Conservation (phyloP, 2,329 filamentous ascomycete genomes). For the Claviceps sp. region DNA sequence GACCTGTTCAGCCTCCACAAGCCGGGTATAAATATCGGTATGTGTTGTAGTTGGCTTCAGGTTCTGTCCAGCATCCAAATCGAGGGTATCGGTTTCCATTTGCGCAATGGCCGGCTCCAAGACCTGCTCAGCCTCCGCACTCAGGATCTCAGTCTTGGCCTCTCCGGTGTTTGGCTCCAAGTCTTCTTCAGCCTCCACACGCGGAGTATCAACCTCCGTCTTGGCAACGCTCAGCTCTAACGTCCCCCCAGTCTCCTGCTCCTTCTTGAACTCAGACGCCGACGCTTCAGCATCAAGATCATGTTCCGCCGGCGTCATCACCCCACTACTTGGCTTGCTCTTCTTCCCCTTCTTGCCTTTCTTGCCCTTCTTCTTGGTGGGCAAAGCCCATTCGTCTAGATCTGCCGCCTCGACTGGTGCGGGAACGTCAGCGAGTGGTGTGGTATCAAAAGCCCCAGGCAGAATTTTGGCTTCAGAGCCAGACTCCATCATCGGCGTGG, state of each 20-base stretch:
- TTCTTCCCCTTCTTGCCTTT: slow-evolving; percentile 4
- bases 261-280: background rate
- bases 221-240: background rate
- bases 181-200: no score
- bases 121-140: no score
- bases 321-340: background rate
- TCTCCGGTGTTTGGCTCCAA: no score
- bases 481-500: background rate
- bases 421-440: background rate
- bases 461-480: background rate
- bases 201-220: background rate
- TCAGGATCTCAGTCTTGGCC: no score
- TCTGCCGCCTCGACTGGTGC: background rate
- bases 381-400: slow-evolving; percentile 1
- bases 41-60: no score
- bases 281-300: background rate
- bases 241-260: background rate
- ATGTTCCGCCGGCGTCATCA: background rate
- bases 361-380: slow-evolving; percentile 3
- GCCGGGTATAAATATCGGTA: no score
- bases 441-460: background rate
- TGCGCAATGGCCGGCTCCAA: no score
- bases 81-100: no score
- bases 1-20: background rate
- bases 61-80: no score